Evolutionary conservation across 139 green algal species (phyloP).

Genomic region (Chara braunii): DNA sequence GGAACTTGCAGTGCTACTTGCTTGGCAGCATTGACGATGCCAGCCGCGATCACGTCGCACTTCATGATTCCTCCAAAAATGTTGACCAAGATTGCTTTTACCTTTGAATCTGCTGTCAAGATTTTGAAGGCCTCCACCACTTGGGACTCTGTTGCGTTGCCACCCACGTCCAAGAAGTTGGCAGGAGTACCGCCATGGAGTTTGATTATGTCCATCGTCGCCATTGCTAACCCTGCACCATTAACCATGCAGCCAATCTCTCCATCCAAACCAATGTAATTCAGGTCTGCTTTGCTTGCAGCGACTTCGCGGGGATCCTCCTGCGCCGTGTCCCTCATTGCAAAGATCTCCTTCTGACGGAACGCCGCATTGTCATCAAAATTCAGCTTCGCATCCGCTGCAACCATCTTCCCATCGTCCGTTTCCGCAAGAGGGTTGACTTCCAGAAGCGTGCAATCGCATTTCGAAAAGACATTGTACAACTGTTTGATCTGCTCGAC

Average conservation of each 20-base stretch:
- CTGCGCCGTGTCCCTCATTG: constrained; percentile 73
- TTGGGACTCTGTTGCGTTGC: constrained; percentile 83
- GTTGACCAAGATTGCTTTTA: constrained; percentile 98
- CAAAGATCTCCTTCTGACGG: constrained; percentile 90
- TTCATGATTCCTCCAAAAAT: constrained; percentile 97
- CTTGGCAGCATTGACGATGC: constrained; percentile 93
- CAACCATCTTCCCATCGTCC: constrained; percentile 65
- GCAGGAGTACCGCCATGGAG: constrained; percentile 81
- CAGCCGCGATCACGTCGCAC: constrained; percentile 95
- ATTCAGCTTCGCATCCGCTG: constrained; percentile 94
- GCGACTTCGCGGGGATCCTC: constrained; percentile 73
- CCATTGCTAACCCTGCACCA: constrained; percentile 95
- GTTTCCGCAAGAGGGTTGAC: constrained; percentile 88
- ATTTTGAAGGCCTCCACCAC: constrained; percentile 94
- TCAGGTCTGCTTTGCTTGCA: constrained; percentile 85
- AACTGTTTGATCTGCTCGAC: constrained; percentile 79
- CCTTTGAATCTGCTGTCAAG: constrained; percentile 65
- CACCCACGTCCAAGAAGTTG: constrained; percentile 98
- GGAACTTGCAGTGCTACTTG: constrained; percentile 75
- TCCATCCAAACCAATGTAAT: constrained; percentile 98
- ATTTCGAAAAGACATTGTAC: constrained; percentile 81
- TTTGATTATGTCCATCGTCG: constrained; percentile 99
- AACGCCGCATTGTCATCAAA: constrained; percentile 98
- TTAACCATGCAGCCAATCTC: constrained; percentile 77
- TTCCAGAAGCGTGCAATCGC: constrained; percentile 97